Base-by-base conservation (phyloP, 352 stramenopile species). In the Globisporangium perplexum region DNA sequence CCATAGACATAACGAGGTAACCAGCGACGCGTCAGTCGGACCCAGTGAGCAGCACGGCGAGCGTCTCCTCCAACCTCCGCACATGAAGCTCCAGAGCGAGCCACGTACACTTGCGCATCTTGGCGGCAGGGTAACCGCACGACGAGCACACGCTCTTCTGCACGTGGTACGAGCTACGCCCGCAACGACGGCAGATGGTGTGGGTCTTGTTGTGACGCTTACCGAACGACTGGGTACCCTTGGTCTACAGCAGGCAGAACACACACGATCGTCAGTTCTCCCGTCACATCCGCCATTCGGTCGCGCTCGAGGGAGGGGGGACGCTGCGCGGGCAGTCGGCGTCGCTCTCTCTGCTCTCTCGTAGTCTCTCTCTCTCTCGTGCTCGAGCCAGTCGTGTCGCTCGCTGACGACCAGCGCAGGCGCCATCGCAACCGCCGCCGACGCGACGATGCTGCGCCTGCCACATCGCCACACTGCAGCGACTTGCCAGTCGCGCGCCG, bases 171-270 rank as follows among this genome's bases (percentile, higher is more conserved):
- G 96, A 98, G 71, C 88, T 91, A 72, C 97, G 97, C 62, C 97
- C 97, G 81, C 97, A 99, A 65, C 97, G 93, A 86, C 96, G 91
- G 81, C 97, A 99, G 66, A 98, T 86, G 60, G 97, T 99, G 95
- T 99, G 97, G 65, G 96, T 98, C 96, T 99, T 99, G 78, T 98
- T 99, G 92, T 99, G 97, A 78, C 96, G 94, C 89, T 99, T 99
- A 90, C 97, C 97, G 82, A 99, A 99, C 80, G 88, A 97, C 66
- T 97, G 97, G 63, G 97, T 99, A 96, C 97, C 97, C 87, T 99
- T 99, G 72, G 97, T 99, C 97, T 99, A 75, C 59, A 76, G 56
- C 35, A 59, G 54, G 61, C 49, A 71, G 14, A 59, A 41, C 11
- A 45, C 23, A 47, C 39, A 10, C 4, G 18, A 1, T 4, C 26